Percentiles rank a stretch among this genome's conserved stretches.
Evolutionary conservation across 768 basidiomycete genomes (phyloP).

Genomic region (Suillus clintonianus): DNA sequence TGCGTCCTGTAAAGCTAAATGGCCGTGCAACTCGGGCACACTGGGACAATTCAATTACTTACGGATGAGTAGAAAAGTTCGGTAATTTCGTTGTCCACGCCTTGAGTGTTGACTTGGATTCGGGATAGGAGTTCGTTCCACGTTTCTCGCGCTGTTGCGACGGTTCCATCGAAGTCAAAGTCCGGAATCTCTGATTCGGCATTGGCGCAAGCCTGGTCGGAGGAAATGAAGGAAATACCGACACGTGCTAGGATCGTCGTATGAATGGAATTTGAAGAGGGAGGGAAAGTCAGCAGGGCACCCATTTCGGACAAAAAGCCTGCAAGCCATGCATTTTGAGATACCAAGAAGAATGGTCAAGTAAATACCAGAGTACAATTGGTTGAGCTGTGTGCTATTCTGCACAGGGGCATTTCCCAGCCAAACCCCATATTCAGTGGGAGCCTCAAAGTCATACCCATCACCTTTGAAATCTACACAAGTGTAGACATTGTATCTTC

Average conservation of each 20-base stretch:
- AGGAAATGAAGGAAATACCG: conserved; percentile 66
- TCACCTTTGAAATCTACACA: conserved; percentile 64
- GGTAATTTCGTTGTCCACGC: conserved; percentile 50
- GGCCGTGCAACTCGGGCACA: neutral
- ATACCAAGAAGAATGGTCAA: neutral
- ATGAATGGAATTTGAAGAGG: conserved; percentile 34
- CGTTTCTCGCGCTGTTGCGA: conserved; percentile 40
- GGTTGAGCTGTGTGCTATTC: conserved; percentile 45
- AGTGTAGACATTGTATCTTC: conserved; percentile 56
- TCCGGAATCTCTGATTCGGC: conserved; percentile 62
- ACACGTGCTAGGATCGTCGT: conserved; percentile 59
- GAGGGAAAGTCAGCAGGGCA: conserved; percentile 52
- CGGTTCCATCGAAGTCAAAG: conserved; percentile 55
- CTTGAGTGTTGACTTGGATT: conserved; percentile 51
- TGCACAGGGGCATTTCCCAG: conserved; percentile 49
- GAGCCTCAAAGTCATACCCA: conserved; percentile 45
- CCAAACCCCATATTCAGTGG: conserved; percentile 59
- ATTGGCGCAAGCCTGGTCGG: conserved; percentile 59
- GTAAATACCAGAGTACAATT: conserved; percentile 48
- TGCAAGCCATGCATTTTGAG: conserved; percentile 14
- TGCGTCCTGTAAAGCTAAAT: conserved; percentile 58
- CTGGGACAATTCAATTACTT: neutral
- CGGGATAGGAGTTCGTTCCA: conserved; percentile 64
- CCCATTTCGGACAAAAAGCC: conserved; percentile 55
- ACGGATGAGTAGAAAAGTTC: conserved; percentile 62